Evolutionary conservation across 2,329 filamentous ascomycete genomes (phyloP), one percentile per base, ranked within the genome.

Genomic region (Fusarium beomiforme): DNA sequence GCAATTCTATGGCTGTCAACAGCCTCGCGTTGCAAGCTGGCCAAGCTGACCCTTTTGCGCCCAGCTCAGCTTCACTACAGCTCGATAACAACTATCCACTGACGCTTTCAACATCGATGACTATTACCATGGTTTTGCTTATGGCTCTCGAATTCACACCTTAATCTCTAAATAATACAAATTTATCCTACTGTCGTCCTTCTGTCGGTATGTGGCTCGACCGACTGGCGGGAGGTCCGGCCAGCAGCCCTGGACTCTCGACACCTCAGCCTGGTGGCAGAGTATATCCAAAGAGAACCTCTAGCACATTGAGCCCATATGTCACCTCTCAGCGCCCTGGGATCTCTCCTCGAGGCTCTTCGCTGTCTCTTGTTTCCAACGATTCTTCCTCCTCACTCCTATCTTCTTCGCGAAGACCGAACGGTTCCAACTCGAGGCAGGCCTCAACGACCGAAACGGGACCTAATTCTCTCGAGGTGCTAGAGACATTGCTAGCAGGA

Each of bases 161-260:
- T 51, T 64, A 62, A 73, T 44, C 41, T 23, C 21, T 33, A 24
- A 39, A 41, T 50, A n/a, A n/a, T 21, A 29, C 43, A 39, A 34
- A 51, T 65, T 43, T 39, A n/a, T 51, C 31, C 57, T 42, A 31
- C 55, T 63, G 50, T 57, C 60, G 43, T 59, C 51, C 68, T 44
- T 67, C 67, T 60, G 62, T 67, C 76, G 82, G 76, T 76, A 97
- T 97, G 93, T 97, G 94, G 94, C 90, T 97, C 78, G 94, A 97
- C 84, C 92, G 94, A 80, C 90, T 97, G 72, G 91, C 92, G 71
- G 90, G 79, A 67, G 75, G 88, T 76, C 91, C 92, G 81, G 88
- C 90, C 62, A 90, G 72, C 70, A 88, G 79, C 84, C 89, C 81
- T 67, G 83, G 82, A 71, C 85, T 88, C 61, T 86, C 88, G 70